Conservation (phyloP, 257 asterid genomes). For the Verbascum thapsus region DNA sequence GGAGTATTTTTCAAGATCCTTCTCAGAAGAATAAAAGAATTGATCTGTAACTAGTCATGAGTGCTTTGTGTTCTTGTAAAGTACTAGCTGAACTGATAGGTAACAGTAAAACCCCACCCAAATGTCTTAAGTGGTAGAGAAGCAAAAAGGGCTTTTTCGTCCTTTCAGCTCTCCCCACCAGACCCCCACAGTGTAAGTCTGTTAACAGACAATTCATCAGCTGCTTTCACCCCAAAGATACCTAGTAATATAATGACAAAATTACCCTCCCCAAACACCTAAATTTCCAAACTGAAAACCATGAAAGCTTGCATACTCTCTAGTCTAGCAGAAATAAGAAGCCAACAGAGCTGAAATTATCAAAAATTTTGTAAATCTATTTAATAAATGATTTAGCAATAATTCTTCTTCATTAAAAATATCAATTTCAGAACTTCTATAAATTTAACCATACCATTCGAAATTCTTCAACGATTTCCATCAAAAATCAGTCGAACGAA, state of each 20-base stretch:
- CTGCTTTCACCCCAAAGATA: conserved; percentile 29
- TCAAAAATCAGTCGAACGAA: conserved; percentile 1
- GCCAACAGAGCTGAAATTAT: conserved; percentile 11
- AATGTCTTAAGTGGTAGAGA: conserved; percentile 24
- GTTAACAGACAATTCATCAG: conserved; percentile 28
- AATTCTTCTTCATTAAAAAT: conserved; percentile 12
- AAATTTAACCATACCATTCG: conserved; percentile 21
- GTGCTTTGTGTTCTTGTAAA: conserved; percentile 15
- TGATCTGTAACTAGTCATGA: conserved; percentile 4
- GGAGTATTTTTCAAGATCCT: conserved; percentile 14
- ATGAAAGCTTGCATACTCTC: conserved; percentile 16
- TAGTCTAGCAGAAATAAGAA: conserved; percentile 11
- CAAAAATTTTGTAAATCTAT: conserved; percentile 21
- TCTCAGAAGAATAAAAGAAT: not conserved
- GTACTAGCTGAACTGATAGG: conserved; percentile 29
- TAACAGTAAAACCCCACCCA: conserved; percentile 28
- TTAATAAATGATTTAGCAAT: not conserved
- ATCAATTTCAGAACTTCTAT: conserved; percentile 11
- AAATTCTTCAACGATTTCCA: conserved; percentile 8
- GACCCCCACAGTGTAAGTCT: not conserved
- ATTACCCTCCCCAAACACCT: conserved; percentile 38
- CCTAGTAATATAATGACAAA: conserved; percentile 34
- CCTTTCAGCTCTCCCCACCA: conserved; percentile 38
- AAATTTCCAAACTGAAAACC: conserved; percentile 30
- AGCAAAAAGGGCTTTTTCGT: conserved; percentile 38